Evolutionary conservation across 2,329 filamentous ascomycete genomes (phyloP), one percentile per base, ranked within the genome.

Genomic region (Tolypocladium endophyticum): DNA sequence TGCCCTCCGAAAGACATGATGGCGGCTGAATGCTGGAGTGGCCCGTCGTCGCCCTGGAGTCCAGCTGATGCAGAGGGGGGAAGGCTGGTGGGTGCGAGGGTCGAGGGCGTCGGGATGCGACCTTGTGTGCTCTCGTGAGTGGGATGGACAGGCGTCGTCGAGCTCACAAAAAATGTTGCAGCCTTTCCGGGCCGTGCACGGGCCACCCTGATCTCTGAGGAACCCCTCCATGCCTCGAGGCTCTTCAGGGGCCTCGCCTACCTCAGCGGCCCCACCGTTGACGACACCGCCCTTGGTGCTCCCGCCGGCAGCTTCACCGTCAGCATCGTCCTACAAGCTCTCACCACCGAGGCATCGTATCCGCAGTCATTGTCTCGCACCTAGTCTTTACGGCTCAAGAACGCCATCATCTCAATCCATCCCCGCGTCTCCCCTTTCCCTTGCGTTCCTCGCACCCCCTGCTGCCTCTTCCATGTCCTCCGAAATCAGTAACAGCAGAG

Each of bases 1-100:
- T 97, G 93, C 74, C 92, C 92, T 79, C 91, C 91, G 81, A 97
- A 97, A 74, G 92, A 95, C 92, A 97, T 96, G 67, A 70, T 81
- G 72, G 64, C 61, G 55, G 57, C 58, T 60, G 52, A 55, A 52
- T 58, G 52, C 54, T 59, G 28, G 36, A 74, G 75, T 68, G 68
- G 68, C 65, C 71, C 77, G 76, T 76, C 56, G 56, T 50, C 16
- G 56, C 50, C 30, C 11, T 35, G 4, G 20, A 23, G 50, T 4
- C 30, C 30, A 33, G 12, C 50, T 35, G 50, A 36, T 54, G 30
- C 30, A 54, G 50, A 54, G 25, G 28, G 18, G 30, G 30, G 35
- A 30, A 35, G 50, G 50, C 20, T n/a, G 50, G 50, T 12, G 4
- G 4, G 3, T 53, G 50, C 50, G 20, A 53, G 50, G 28, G 50